Conservation (phyloP, 106 monocot species). For the Hemerocallis citrina region DNA sequence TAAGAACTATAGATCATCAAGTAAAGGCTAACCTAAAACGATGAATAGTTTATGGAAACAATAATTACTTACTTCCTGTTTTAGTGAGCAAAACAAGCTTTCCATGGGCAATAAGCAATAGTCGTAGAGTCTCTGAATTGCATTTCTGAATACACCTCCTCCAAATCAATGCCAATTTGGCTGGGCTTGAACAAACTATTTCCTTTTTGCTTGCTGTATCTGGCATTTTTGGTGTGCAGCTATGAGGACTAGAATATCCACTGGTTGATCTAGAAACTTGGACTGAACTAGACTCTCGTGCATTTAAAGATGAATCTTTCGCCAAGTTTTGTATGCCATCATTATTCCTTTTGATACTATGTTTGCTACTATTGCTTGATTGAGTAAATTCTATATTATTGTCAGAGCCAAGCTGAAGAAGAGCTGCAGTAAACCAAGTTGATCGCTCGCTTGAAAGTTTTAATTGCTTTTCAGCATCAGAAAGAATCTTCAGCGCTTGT, state of each 20-base stretch:
- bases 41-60: too few species aligned
- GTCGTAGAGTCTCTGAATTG: constrained; percentile 45
- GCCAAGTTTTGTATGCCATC: not conserved
- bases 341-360: constrained; percentile 9
- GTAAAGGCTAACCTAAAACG: too few species aligned
- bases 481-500: constrained; percentile 68
- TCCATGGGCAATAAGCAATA: constrained; percentile 45
- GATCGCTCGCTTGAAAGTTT: constrained; percentile 66
- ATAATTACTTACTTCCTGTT: constrained; percentile 30
- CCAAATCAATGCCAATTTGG: constrained; percentile 54
- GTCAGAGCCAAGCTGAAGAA: constrained; percentile 64
- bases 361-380: constrained; percentile 24
- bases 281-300: constrained; percentile 10
- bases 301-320: constrained; percentile 6
- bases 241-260: constrained; percentile 14
- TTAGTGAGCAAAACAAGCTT: constrained; percentile 53
- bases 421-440: constrained; percentile 75
- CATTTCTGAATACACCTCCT: constrained; percentile 62
- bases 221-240: constrained; percentile 6
- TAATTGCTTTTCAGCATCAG: constrained; percentile 83
- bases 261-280: constrained; percentile 5
- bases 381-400: constrained; percentile 26
- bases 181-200: not conserved
- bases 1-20: too few species aligned
- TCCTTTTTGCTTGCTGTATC: too few species aligned